These are phyloP conservation scores for Teratosphaeria pseudoeucalypti DNA, from an alignment of 2,329 filamentous ascomycete species.

Conservation along the genomic window DNA sequence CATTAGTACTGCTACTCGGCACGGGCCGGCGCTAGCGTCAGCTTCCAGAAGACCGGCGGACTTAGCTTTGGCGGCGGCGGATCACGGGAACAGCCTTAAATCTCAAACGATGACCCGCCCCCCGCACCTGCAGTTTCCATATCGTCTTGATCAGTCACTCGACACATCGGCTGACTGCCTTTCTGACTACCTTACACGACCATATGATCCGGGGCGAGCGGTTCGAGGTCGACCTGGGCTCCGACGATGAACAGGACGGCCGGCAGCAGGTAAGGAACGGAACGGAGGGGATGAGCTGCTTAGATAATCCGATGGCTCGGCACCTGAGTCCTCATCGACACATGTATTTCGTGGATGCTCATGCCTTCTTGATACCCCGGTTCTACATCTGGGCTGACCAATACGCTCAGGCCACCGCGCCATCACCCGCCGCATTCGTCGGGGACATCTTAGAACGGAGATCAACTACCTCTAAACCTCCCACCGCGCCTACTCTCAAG, in stretches of 20 bases:
- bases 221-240: constrained; percentile 50
- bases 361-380: background rate
- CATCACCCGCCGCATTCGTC: constrained; percentile 39
- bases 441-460: constrained; percentile 73
- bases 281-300: too few relatives aligned
- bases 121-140: background rate
- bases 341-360: background rate
- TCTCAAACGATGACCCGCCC: background rate
- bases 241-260: constrained; percentile 26
- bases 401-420: background rate
- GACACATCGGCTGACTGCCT: too few relatives aligned
- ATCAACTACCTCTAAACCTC: constrained; percentile 47
- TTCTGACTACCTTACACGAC: background rate
- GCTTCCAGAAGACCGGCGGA: background rate
- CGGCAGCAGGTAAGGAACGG: background rate
- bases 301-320: too few relatives aligned
- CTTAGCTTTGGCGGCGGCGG: background rate
- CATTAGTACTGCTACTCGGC: too few relatives aligned
- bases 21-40: background rate
- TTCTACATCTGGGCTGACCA: too few relatives aligned
- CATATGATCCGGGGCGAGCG: constrained; percentile 45
- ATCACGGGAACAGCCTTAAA: background rate
- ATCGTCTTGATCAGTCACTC: background rate
- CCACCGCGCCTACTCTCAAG: constrained; percentile 51
- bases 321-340: too few relatives aligned